Evolutionary conservation across 768 basidiomycete species (phyloP), one percentile per base, ranked within the genome.

Genomic region (Mycena alexandri): DNA sequence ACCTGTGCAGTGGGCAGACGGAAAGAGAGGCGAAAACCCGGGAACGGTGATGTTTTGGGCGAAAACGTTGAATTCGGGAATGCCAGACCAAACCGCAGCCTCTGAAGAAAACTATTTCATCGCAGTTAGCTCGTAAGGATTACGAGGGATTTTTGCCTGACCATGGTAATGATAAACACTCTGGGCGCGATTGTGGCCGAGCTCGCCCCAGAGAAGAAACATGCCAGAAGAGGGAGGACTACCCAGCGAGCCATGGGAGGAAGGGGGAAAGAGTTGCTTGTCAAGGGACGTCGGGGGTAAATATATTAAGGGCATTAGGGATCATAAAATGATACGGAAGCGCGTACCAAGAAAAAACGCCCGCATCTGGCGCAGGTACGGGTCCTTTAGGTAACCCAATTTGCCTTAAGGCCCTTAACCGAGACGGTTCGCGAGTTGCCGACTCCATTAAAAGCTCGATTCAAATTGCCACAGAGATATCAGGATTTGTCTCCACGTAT

Each of bases 1-100:
- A 34, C 48, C 38, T 17, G 80, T 77, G 70, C 83, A 83, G 42
- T 78, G 77, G 10, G 77, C 75, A 55, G 80, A 59, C 3, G 81
- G 82, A 73, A 67, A 83, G 16, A 80, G 72, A 8, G 79, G 79
- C 0, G 80, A 83, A 19, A 82, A 67, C 12, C 82, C 82, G 5
- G 79, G 77, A 25, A 81, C 63, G 42, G 79, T 77, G 69, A 81
- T 69, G 68, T 81, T 82, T 19, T 76, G 70, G 11, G 71, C 77
- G 8, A 82, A 74, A 2, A 72, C 10, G 52, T 72, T 46, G 52
- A 79, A 73, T 42, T 70, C 66, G 13, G 69, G 70, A 21, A 73
- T 70, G 34, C 54, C 43, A n/a, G 55, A 66, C 72, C 72, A 73
- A 11, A 21, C 60, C 6, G 38, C 33, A 5, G 53, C 63, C 42